phyloP scores from a whole-genome alignment of 1,284 basidiomycete genomes.

The Ganoderma resinaceum region DNA sequence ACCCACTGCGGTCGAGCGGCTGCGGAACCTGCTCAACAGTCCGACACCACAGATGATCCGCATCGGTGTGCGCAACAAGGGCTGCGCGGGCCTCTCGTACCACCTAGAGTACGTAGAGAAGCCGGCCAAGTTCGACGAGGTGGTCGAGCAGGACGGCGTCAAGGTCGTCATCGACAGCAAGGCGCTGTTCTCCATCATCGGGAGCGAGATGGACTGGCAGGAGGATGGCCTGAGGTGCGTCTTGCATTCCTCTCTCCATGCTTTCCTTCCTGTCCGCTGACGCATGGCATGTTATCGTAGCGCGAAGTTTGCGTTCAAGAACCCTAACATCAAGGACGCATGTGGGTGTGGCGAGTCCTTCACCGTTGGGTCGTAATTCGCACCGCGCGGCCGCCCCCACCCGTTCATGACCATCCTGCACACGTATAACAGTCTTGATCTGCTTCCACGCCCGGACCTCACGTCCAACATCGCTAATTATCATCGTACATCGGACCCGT shows the following conservation, averaged over 20 bases:
- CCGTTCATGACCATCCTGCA: conserved; percentile 8
- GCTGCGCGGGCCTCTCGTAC: conserved; percentile 97
- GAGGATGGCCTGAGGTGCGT: conserved; percentile 87
- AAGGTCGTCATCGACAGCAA: conserved; percentile 96
- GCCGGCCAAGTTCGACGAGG: conserved; percentile 94
- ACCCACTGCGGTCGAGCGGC: conserved; percentile 77
- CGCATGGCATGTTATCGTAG: conserved; percentile 45
- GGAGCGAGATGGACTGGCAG: conserved; percentile 99
- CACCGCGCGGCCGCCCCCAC: neutral
- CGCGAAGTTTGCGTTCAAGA: conserved; percentile 93
- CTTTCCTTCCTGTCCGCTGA: neutral
- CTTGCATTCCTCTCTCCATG: neutral
- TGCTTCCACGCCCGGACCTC: neutral
- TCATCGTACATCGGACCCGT: conserved; percentile 21
- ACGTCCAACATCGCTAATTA: conserved; percentile 17
- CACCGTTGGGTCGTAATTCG: conserved; percentile 52
- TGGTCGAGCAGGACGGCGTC: conserved; percentile 95
- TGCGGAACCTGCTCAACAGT: conserved; percentile 74
- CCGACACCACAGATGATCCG: conserved; percentile 92
- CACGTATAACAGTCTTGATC: conserved; percentile 14
- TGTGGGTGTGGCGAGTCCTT: conserved; percentile 96
- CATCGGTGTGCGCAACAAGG: conserved; percentile 96
- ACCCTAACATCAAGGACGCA: conserved; percentile 89
- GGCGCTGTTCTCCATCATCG: conserved; percentile 98
- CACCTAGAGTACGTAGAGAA: conserved; percentile 96